Base-by-base conservation (phyloP, 139 green algal species). In the Desmodesmus armatus region DNA sequence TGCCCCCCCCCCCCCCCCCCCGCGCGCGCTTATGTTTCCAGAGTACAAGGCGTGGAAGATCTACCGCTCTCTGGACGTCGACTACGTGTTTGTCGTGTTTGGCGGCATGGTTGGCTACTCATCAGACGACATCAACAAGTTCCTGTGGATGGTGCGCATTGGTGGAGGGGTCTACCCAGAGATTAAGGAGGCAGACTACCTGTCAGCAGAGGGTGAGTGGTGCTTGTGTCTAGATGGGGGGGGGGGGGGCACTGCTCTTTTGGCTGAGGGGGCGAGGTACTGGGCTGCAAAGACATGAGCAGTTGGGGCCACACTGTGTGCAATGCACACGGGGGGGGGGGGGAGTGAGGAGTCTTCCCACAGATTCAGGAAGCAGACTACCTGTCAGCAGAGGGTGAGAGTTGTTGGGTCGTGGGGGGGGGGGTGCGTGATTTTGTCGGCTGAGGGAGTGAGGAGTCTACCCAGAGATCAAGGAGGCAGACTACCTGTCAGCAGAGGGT, bases 81-180 rank as follows among this genome's bases (percentile, higher is more conserved):
- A 99, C 31, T 98, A 99, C 82, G 96, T 99, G 49, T 97, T 99
- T 88, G 97, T 99, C 5, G 89, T 99, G 39, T 99, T 99, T 88
- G 97, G 97, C 11, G 97, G 95, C 70, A 89, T 94, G 75, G 91
- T 90, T 31, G 92, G 94, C 60, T 98, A 98, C 90, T 93, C 93
- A 29, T 93, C 84, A 11, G 96, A 99, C 71, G 96, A 99, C 90
- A 98, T 99, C 89, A 98, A 98, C 92, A 99, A 99, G 91, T 99
- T 99, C 88, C 92, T 99, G 69, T 99, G 96, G 96, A 99, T 99
- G 96, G 96, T 92, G 29, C 85, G 89, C 39, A 92, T 92, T 51
- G 89, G 89, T 25, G 89, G 89, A 4, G 89, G 89, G 25, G 87
- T 91, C 15, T 92, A 90, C 71, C 89, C 89, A 7, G 96, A 99